Conservation (phyloP, 306 rosid genomes). For the Mucuna pruriens region DNA sequence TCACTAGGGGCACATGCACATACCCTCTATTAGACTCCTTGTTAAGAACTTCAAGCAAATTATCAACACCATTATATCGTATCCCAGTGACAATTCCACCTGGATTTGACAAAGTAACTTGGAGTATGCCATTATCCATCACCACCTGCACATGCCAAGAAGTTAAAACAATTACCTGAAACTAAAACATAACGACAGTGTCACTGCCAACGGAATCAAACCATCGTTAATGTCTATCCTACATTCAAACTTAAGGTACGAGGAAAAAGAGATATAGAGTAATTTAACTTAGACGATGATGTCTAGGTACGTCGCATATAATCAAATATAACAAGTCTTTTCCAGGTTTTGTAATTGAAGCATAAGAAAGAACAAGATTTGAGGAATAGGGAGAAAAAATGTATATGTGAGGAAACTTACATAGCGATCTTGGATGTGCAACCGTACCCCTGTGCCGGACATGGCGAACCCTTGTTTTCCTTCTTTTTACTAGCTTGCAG, state of each 20-base stretch:
- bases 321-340: background rate
- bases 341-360: background rate
- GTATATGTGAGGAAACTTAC: constrained; percentile 51
- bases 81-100: constrained; percentile 88
- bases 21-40: constrained; percentile 89
- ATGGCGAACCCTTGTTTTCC: constrained; percentile 48
- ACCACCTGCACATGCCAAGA: constrained; percentile 69
- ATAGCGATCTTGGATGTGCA: constrained; percentile 59
- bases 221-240: background rate
- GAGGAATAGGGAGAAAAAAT: background rate
- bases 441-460: constrained; percentile 62
- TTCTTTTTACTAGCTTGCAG: constrained; percentile 19
- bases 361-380: background rate
- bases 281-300: background rate
- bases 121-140: constrained; percentile 92
- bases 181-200: background rate
- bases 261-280: background rate
- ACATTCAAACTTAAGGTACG: background rate
- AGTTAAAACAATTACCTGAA: constrained; percentile 23
- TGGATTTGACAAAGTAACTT: constrained; percentile 84
- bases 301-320: background rate
- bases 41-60: constrained; percentile 89
- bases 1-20: constrained; percentile 13
- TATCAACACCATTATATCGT: constrained; percentile 73
- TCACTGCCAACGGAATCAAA: background rate